A percentile compares a stretch with the other conserved stretches of the same genome.
Conservation (phyloP, 768 basidiomycete species). For the Termitomyces sp. region DNA sequence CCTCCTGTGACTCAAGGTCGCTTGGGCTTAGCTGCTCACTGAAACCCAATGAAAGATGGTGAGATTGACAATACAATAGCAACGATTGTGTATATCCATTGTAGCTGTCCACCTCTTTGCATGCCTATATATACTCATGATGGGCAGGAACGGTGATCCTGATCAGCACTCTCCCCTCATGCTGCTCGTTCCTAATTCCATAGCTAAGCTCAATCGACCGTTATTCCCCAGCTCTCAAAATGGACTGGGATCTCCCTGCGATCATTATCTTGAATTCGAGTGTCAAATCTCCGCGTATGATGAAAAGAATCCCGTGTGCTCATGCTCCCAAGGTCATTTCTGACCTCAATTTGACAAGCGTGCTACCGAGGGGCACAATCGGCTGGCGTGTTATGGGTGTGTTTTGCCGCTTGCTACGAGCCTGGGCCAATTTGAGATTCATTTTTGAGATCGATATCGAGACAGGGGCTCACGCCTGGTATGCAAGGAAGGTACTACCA, state of each 20-base stretch:
- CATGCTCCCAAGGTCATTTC: no score
- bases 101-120: background rate
- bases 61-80: background rate
- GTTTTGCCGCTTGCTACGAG: no score
- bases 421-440: background rate
- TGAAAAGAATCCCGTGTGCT: background rate
- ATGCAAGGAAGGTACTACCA: no score
- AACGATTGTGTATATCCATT: background rate
- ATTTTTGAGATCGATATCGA: background rate
- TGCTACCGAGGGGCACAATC: no score
- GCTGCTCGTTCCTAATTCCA: background rate
- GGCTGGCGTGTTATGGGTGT: no score
- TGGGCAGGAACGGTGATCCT: background rate
- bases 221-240: background rate
- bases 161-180: background rate
- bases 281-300: background rate
- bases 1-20: no score
- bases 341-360: no score
- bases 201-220: background rate
- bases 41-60: background rate
- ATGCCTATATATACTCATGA: background rate
- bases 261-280: background rate
- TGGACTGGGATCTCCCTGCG: background rate
- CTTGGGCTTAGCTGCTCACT: background rate
- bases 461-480: background rate